Base-by-base conservation (phyloP, 2,329 filamentous ascomycete species). In the Fusarium nygamai region DNA sequence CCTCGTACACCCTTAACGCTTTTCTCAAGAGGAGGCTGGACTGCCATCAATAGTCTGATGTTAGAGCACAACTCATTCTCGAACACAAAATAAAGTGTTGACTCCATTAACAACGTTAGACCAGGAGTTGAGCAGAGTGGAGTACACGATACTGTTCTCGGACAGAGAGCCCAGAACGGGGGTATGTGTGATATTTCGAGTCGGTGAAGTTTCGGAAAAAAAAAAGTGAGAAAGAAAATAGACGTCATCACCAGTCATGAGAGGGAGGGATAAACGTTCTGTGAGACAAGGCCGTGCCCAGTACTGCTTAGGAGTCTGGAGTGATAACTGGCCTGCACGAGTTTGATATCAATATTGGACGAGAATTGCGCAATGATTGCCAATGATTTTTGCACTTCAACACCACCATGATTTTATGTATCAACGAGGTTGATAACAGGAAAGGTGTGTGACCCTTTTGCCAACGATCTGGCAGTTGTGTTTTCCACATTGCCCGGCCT, bases 141-240 rank as follows among this genome's bases (percentile, higher is more conserved):
- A 73, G 64, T 36, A 53, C 27, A 38, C 17, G 27, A 51, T 50
- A n/a, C 43, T 60, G 43, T 56, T 56, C 36, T 29, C 24, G 36
- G 61, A 54, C 50, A 41, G 38, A 24, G 47, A 62, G 33, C 27
- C 62, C 50, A 54, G 66, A 65, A 75, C 57, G 61, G 69, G 67
- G 71, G 74, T 48, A 68, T 68, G 62, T 69, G 50, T 33, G 38
- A 31, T 67, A 57, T 51, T 60, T 75, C 61, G 75, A 76, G 74
- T 78, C 77, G 77, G 77, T 78, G 72, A 78, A 78, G 75, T 76
- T 69, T 78, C 75, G 77, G 77, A 58, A 56, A 76, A 78, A 73
- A 46, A 41, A 29, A 58, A 39, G 72, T 68, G 43, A 69, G 73
- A 71, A 64, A 50, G 29, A 43, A 67, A 77, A 65, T n/a, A 29